Conservation (phyloP, 805 yeast species). For the Nadsonia fulvescens region DNA sequence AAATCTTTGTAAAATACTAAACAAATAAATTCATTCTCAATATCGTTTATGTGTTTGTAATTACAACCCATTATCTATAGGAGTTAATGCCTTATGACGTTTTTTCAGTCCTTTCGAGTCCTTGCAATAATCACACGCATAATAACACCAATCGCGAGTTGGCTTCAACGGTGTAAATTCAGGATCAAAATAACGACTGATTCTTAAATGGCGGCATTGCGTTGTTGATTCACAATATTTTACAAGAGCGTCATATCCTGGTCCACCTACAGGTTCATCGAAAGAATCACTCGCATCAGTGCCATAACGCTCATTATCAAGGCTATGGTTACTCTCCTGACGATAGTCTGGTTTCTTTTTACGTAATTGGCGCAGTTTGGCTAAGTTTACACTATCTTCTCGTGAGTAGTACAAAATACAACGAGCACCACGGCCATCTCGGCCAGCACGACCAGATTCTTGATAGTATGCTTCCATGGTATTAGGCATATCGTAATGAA, state of each 20-base stretch:
- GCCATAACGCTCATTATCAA: too few species aligned
- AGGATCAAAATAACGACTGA: slow-evolving; percentile 12
- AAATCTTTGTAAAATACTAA: too few species aligned
- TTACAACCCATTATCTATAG: too few species aligned
- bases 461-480: slow-evolving; percentile 90
- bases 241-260: slow-evolving; percentile 4
- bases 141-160: slow-evolving; percentile 8
- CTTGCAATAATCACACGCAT: slow-evolving; percentile 11
- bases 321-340: slow-evolving; percentile 3
- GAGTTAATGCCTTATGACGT: too few species aligned
- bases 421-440: slow-evolving; percentile 71
- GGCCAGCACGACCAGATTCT: slow-evolving; percentile 97
- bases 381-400: slow-evolving; percentile 4
- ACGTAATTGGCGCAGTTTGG: too few species aligned
- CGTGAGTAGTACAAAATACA: slow-evolving; percentile 58
- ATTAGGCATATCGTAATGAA: slow-evolving; percentile 73
- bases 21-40: too few species aligned
- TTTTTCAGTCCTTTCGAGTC: too few species aligned
- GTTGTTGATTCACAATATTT: slow-evolving; percentile 6
- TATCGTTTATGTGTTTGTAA: too few species aligned
- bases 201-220: slow-evolving; percentile 11
- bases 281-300: too few species aligned
- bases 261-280: too few species aligned
- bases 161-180: slow-evolving; percentile 3
- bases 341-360: too few species aligned